Conservation (phyloP, 2,329 filamentous ascomycete genomes). For the Gnomoniopsis smithogilvyi region DNA sequence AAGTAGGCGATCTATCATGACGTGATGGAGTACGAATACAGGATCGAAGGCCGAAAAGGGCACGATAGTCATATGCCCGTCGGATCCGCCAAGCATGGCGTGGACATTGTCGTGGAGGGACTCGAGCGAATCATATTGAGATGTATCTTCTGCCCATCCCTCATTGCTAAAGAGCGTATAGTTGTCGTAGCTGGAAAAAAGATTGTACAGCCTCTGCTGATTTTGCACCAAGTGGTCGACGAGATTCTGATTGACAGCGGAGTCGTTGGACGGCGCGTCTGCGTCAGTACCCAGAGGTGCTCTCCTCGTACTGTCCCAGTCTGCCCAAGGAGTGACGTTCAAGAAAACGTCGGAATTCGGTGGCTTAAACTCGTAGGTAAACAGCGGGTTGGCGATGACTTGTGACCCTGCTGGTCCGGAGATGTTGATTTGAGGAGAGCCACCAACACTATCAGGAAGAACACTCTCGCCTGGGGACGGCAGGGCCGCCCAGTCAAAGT, state of each 20-base stretch:
- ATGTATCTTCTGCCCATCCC: conserved; percentile 50
- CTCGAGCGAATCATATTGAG: conserved; percentile 61
- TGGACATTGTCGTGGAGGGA: conserved; percentile 63
- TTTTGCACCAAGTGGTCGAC: conserved; percentile 51
- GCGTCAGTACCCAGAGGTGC: conserved; percentile 41
- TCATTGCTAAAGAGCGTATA: conserved; percentile 70
- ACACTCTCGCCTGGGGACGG: conserved; percentile 44
- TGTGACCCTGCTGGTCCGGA: conserved; percentile 55
- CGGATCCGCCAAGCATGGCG: conserved; percentile 51
- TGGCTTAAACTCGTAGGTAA: conserved; percentile 58
- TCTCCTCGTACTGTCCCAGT: conserved; percentile 59
- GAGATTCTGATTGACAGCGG: conserved; percentile 49
- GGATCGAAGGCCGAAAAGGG: conserved; percentile 77
- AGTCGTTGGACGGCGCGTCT: conserved; percentile 56
- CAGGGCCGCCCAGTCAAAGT: conserved; percentile 56
- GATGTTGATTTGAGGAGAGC: conserved; percentile 40
- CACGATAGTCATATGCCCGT: conserved; percentile 68
- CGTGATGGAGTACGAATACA: conserved; percentile 74
- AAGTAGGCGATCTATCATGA: conserved; percentile 71
- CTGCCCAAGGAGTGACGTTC: conserved; percentile 53
- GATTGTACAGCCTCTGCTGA: conserved; percentile 62
- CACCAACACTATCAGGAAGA: conserved; percentile 45
- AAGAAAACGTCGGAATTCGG: conserved; percentile 57
- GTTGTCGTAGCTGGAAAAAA: conserved; percentile 65
- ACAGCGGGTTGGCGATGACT: conserved; percentile 60